phyloP scores from a whole-genome alignment of 371 early-diverging fungal genomes.

The Mortierella sp. region DNA sequence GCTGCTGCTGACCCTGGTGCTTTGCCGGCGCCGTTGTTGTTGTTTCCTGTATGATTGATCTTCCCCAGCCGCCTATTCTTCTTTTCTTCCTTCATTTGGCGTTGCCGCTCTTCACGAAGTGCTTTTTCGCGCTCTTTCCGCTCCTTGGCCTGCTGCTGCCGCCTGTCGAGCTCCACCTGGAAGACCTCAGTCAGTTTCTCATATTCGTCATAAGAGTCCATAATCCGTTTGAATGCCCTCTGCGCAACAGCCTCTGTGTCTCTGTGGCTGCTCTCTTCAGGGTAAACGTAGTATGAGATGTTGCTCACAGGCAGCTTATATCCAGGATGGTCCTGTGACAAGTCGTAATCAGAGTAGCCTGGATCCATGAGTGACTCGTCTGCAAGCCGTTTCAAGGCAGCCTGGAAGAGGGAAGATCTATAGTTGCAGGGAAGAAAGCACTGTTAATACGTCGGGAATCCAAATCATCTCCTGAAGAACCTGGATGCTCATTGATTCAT shows the following conservation, averaged over 20 bases:
- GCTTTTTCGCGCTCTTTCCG: slow-evolving; percentile 28
- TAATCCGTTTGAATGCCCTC: slow-evolving; percentile 35
- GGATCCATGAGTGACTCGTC: not conserved
- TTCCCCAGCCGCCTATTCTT: slow-evolving; percentile 10
- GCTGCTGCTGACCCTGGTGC: not conserved
- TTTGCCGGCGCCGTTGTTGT: slow-evolving; percentile 5
- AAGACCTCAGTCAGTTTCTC: slow-evolving; percentile 41
- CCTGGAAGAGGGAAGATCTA: no score
- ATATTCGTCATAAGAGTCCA: slow-evolving; percentile 41
- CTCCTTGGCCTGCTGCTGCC: slow-evolving; percentile 9
- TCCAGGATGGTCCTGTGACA: slow-evolving; percentile 21
- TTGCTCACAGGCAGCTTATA: slow-evolving; percentile 43
- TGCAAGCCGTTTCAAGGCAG: not conserved
- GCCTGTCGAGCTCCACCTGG: slow-evolving; percentile 41
- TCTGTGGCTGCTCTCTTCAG: slow-evolving; percentile 11
- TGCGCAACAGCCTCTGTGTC: slow-evolving; percentile 13
- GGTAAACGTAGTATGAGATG: slow-evolving; percentile 40
- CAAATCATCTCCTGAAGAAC: no score
- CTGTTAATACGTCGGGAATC: no score
- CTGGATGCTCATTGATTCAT: no score
- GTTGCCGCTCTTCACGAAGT: slow-evolving; percentile 16
- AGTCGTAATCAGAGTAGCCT: slow-evolving; percentile 3
- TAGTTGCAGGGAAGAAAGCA: not conserved
- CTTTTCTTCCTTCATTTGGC: slow-evolving; percentile 17
- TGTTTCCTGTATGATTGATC: not conserved